Evolutionary conservation across 2,329 filamentous ascomycete species (phyloP).

Genomic region (Fusarium tuaranense): DNA sequence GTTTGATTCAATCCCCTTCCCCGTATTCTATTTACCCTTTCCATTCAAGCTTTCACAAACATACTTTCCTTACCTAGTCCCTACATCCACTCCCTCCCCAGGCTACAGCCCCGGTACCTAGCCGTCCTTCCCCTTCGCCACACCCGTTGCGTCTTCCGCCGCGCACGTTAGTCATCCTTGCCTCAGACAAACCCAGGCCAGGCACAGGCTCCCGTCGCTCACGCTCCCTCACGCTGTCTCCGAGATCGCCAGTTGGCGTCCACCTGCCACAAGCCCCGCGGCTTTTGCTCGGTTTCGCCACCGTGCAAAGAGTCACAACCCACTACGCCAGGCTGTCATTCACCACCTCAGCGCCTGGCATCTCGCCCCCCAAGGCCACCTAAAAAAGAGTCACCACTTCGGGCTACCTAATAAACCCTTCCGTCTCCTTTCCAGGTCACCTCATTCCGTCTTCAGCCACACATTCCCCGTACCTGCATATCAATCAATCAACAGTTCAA

Average conservation of each 20-base stretch:
- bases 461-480: conserved; percentile 47
- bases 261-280: conserved; percentile 46
- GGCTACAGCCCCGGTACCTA: conserved; percentile 33
- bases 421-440: conserved; percentile 38
- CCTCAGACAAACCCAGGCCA: conserved; percentile 24
- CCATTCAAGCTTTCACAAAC: conserved; percentile 24
- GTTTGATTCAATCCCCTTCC: conserved; percentile 27
- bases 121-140: conserved; percentile 41
- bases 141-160: conserved; percentile 38
- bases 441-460: conserved; percentile 39
- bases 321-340: conserved; percentile 44
- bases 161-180: conserved; percentile 41
- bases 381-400: conserved; percentile 50
- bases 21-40: conserved; percentile 18
- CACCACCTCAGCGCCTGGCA: conserved; percentile 41
- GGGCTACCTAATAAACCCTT: conserved; percentile 45
- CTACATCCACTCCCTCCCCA: conserved; percentile 29
- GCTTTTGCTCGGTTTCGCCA: conserved; percentile 50
- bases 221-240: conserved; percentile 51
- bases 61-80: conserved; percentile 16
- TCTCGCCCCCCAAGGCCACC: conserved; percentile 51
- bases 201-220: conserved; percentile 44
- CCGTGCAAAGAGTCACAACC: conserved; percentile 55
- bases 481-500: conserved; percentile 30
- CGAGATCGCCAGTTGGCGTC: conserved; percentile 54